Evolutionary conservation across 1,284 basidiomycete species (phyloP).

Genomic region (Athelia sp.): DNA sequence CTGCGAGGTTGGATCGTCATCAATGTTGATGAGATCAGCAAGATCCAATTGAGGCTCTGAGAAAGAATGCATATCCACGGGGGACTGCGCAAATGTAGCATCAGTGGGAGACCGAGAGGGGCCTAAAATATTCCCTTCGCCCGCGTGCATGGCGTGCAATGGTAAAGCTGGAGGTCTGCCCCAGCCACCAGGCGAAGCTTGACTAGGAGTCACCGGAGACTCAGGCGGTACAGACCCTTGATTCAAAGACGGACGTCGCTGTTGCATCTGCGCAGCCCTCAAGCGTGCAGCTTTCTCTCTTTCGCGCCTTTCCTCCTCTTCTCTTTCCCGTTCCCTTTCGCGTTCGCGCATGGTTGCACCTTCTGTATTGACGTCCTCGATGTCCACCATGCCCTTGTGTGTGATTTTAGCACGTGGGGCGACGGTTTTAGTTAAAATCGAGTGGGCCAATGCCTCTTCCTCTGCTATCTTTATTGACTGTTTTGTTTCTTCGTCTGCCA

Average conservation of each 20-base stretch:
- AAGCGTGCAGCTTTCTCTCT: slow-evolving; percentile 56
- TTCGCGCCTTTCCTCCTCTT: slow-evolving; percentile 60
- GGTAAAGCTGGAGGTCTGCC: slow-evolving; percentile 55
- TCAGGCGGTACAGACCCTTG: slow-evolving; percentile 56
- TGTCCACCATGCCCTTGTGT: slow-evolving; percentile 84
- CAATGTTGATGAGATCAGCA: slow-evolving; percentile 72
- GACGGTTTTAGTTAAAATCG: slow-evolving; percentile 68
- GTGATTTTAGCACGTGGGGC: slow-evolving; percentile 82
- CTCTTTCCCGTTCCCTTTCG: slow-evolving; percentile 46
- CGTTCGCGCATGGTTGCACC: slow-evolving; percentile 39
- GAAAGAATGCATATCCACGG: slow-evolving; percentile 33
- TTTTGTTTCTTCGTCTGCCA: slow-evolving; percentile 79
- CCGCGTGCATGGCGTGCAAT: slow-evolving; percentile 28
- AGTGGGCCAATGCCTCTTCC: slow-evolving; percentile 75
- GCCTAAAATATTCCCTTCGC: slow-evolving; percentile 19
- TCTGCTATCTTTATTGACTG: slow-evolving; percentile 75
- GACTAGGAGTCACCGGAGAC: slow-evolving; percentile 45
- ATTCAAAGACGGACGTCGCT: slow-evolving; percentile 36
- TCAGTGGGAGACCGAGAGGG: slow-evolving; percentile 27
- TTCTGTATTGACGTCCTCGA: slow-evolving; percentile 70
- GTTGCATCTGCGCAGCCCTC: slow-evolving; percentile 38
- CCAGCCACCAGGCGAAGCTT: slow-evolving; percentile 40
- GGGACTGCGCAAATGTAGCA: slow-evolving; percentile 36
- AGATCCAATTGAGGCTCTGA: slow-evolving; percentile 65
- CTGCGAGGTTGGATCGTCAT: slow-evolving; percentile 48